Evolutionary conservation across 2,329 filamentous ascomycete species (phyloP), one percentile per base, ranked within the genome.

Genomic region (Sclerotinia glacialis): DNA sequence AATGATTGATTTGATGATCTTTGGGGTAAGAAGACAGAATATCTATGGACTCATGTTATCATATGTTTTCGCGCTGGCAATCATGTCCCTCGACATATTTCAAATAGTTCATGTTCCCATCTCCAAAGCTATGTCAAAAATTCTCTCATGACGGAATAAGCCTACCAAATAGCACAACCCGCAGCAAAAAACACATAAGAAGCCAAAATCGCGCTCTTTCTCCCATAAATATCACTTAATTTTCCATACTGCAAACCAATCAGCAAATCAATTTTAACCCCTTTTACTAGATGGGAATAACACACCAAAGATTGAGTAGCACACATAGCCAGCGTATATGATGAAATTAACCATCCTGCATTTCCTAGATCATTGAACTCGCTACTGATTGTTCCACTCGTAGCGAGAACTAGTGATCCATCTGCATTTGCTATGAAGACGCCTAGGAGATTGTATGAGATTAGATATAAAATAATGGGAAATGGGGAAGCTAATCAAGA

Each of bases 361-460:
- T 84, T 80, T n/a, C 80, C 81, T 2, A 88, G 72, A 58, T 81
- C 79, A 66, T 83, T 78, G 70, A 88, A 88, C 64, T 88, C 83
- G 31, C 85, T 88, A 0, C 84, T 83, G 64, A 88, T 86, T 2
- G 79, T 79, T 0, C 83, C 83, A 64, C 89, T 85, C 0, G 87
- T 89, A 0, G 89, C 88, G 42, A 91, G 78, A 0, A 91, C 82
- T 0, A 91, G 78, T 0, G 86, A 88, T 0, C 79, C 77, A 72
- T 92, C 89, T 18, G 84, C 83, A 59, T 87, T 87, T 16, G 83
- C 83, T 16, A 89, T 83, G 69, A 91, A 89, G 14, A 88, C 84
- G 6, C 84, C 84, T 80, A 23, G 5, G 5, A 23, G 8, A 56
- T 21, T n/a, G 4, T 47, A 14, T 47, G 12, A 34, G 18, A 42